phyloP scores from a whole-genome alignment of 495 filamentous ascomycete species.

The Daldinia vernicosa region DNA sequence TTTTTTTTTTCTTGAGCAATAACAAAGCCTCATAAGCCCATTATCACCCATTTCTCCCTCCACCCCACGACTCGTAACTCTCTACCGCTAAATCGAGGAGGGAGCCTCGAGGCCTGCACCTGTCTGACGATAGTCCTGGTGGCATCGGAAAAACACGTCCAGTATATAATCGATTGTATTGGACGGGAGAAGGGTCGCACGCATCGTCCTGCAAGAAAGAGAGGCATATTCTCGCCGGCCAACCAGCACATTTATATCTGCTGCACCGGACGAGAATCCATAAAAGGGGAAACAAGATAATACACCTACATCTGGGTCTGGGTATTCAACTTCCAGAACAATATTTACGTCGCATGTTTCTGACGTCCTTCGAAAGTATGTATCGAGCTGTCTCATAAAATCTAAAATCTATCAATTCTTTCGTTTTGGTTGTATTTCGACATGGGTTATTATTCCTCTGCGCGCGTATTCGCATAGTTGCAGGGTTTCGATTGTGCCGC shows the following conservation, averaged over 20 bases:
- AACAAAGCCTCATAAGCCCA: constrained; percentile 48
- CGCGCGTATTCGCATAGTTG: constrained; percentile 24
- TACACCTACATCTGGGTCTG: too few species aligned
- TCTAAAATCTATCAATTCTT: constrained; percentile 1
- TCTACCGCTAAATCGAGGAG: constrained; percentile 28
- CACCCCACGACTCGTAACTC: constrained; percentile 26
- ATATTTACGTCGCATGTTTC: background rate
- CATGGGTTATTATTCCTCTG: constrained; percentile 6
- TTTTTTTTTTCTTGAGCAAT: constrained; percentile 44
- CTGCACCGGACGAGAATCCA: constrained; percentile 4
- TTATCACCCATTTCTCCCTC: constrained; percentile 24
- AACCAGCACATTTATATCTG: constrained; percentile 18
- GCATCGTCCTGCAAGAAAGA: constrained; percentile 37
- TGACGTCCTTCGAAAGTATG: constrained; percentile 12
- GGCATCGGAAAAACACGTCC: constrained; percentile 21
- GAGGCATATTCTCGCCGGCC: constrained; percentile 18
- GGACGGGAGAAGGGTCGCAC: constrained; percentile 28
- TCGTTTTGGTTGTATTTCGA: background rate
- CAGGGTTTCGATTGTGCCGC: constrained; percentile 25
- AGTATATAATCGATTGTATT: constrained; percentile 30
- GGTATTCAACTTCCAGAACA: background rate
- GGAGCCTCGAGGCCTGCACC: constrained; percentile 39
- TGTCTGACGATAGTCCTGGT: constrained; percentile 23
- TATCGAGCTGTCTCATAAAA: constrained; percentile 14
- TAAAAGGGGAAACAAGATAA: background rate